Evolutionary conservation across 2,329 filamentous ascomycete genomes (phyloP).

Genomic region (Fusarium keratoplasticum): DNA sequence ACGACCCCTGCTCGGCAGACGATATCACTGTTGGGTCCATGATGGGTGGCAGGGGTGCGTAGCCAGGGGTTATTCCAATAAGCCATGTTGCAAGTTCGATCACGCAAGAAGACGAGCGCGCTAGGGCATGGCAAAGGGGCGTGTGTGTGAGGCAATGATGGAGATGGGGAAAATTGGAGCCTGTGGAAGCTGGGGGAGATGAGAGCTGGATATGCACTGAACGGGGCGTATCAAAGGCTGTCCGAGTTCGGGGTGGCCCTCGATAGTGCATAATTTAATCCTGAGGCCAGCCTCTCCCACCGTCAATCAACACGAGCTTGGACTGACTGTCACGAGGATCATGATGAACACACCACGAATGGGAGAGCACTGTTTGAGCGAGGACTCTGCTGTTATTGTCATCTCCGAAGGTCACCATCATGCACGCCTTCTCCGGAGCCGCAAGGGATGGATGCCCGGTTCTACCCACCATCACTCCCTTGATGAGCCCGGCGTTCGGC

Average conservation of each 20-base stretch:
- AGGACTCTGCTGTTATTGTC: slow-evolving; percentile 1
- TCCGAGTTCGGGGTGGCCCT: slow-evolving; percentile 2
- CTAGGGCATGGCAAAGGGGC: slow-evolving; percentile 11
- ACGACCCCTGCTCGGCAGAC: neutral
- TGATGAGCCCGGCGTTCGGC: neutral
- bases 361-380: neutral
- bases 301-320: slow-evolving; percentile 5
- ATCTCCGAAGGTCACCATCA: neutral
- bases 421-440: slow-evolving; percentile 15
- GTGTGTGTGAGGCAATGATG: slow-evolving; percentile 22
- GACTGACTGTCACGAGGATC: slow-evolving; percentile 27
- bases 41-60: slow-evolving; percentile 20
- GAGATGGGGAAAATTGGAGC: slow-evolving; percentile 14
- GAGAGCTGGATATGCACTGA: slow-evolving; percentile 26
- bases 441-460: slow-evolving; percentile 14
- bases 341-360: slow-evolving; percentile 28
- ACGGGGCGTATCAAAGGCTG: neutral
- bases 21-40: neutral
- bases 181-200: neutral
- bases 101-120: slow-evolving; percentile 20
- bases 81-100: slow-evolving; percentile 23
- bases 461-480: slow-evolving; percentile 24
- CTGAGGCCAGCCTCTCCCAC: slow-evolving; percentile 27
- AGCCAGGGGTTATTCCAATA: slow-evolving; percentile 39
- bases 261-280: slow-evolving; percentile 13